phyloP scores from a whole-genome alignment of 148 eudicot genomes.

The Drosera capensis region DNA sequence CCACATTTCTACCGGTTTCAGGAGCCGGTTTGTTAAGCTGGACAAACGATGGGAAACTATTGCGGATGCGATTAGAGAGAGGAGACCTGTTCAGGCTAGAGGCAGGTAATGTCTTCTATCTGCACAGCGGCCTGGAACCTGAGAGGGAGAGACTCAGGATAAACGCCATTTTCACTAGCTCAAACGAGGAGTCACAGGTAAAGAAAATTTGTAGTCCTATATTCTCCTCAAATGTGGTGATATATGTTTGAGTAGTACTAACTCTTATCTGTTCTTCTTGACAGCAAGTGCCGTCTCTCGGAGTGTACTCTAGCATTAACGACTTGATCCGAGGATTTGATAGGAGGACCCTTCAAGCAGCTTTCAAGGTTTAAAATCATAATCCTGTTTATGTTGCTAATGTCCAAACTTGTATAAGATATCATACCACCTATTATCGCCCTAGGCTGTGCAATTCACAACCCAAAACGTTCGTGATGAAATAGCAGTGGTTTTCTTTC shows the following conservation, averaged over 20 bases:
- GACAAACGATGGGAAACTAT: constrained; percentile 24
- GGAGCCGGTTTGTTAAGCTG: constrained; percentile 67
- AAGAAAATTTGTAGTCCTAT: too few species aligned
- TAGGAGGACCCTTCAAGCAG: constrained; percentile 43
- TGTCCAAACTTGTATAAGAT: neutral
- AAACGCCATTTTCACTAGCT: constrained; percentile 38
- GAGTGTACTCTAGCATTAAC: constrained; percentile 46
- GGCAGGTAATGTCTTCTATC: constrained; percentile 43
- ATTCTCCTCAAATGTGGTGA: too few species aligned
- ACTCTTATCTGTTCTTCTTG: too few species aligned
- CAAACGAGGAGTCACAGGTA: constrained; percentile 20
- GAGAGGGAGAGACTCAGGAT: constrained; percentile 37
- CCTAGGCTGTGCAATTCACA: too few species aligned
- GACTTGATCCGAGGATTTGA: constrained; percentile 70
- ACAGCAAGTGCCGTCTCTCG: constrained; percentile 25
- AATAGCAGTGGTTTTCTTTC: neutral
- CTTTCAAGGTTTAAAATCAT: constrained; percentile 35
- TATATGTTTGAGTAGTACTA: too few species aligned
- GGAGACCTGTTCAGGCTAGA: constrained; percentile 48
- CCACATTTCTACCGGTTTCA: constrained; percentile 6
- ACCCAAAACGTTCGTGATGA: too few species aligned
- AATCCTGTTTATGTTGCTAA: neutral
- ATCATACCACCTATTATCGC: too few species aligned
- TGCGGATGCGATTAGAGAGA: constrained; percentile 9
- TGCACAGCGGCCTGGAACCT: constrained; percentile 36